A percentile compares a stretch with the other conserved stretches of the same genome.
These are phyloP conservation scores for Phaeodactylum tricornutum DNA, from an alignment of 108 stramenopile species.

Conservation along the genomic window DNA sequence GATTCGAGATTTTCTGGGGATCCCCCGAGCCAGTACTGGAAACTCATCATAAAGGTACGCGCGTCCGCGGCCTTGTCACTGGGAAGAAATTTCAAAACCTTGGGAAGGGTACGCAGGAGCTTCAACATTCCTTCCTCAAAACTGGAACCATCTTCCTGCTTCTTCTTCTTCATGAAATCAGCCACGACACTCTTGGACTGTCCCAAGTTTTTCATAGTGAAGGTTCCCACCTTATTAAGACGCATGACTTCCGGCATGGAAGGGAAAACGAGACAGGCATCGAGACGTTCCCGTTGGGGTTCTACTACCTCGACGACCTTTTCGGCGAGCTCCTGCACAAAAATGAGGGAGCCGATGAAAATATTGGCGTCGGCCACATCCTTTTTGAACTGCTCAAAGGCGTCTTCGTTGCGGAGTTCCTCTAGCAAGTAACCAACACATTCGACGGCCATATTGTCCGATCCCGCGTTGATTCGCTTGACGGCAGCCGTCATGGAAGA, in stretches of 20 bases:
- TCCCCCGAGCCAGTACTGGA: conserved; percentile 96
- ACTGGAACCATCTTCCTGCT: conserved; percentile 89
- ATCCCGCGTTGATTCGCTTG: conserved; percentile 88
- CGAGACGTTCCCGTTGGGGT: conserved; percentile 81
- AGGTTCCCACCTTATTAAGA: conserved; percentile 91
- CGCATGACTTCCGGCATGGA: conserved; percentile 98
- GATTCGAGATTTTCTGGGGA: conserved; percentile 91
- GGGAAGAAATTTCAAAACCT: conserved; percentile 94
- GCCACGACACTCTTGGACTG: conserved; percentile 90
- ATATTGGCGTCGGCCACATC: conserved; percentile 89
- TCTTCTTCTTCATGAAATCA: conserved; percentile 99
- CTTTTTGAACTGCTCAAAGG: conserved; percentile 84
- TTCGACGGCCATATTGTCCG: conserved; percentile 92
- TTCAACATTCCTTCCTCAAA: conserved; percentile 98
- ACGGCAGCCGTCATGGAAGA: conserved; percentile 90
- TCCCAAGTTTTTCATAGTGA: conserved; percentile 95
- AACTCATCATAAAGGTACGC: conserved; percentile 96
- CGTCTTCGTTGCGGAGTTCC: conserved; percentile 84
- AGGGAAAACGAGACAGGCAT: conserved; percentile 90
- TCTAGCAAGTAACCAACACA: conserved; percentile 94
- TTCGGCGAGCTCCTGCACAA: conserved; percentile 96
- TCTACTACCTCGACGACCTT: conserved; percentile 87
- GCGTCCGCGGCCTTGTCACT: conserved; percentile 95
- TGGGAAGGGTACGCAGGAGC: conserved; percentile 90
- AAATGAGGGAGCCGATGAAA: conserved; percentile 95